Evolutionary conservation across 169 alveolate genomes (phyloP).

Genomic region (Blepharisma undulans): DNA sequence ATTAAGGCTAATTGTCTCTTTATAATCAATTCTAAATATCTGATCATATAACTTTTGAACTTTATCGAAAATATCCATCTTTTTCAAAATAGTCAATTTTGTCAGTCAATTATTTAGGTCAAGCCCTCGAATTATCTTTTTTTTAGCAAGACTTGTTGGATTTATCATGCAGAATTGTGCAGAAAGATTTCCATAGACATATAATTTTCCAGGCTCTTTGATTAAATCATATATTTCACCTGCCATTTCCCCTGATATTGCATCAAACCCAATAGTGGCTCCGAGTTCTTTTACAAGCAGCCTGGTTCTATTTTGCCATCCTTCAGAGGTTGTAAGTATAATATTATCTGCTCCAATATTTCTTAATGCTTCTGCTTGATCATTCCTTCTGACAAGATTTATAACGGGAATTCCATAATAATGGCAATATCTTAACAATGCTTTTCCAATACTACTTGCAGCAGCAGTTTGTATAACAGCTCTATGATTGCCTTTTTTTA

Average conservation of each 20-base stretch:
- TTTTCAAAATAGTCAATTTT: neutral
- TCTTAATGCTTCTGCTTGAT: conserved; percentile 18
- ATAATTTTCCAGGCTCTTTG: neutral
- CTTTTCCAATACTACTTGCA: neutral
- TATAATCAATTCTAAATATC: neutral
- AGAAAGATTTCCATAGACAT: conserved; percentile 29
- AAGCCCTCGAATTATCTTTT: neutral
- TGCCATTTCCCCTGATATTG: conserved; percentile 10
- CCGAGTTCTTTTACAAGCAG: neutral
- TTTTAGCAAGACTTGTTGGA: neutral
- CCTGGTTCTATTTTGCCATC: neutral
- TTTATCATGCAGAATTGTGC: neutral
- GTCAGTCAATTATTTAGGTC: neutral
- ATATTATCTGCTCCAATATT: conserved; percentile 22
- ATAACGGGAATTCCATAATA: neutral
- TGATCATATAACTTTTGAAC: neutral
- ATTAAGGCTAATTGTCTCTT: neutral
- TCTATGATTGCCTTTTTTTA: neutral
- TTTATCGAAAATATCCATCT: neutral
- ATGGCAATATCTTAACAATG: neutral
- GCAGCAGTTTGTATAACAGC: conserved; percentile 41
- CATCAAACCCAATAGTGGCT: conserved; percentile 28
- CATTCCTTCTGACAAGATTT: conserved; percentile 25
- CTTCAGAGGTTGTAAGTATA: neutral
- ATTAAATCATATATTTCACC: neutral